Conservation (phyloP, 2,329 filamentous ascomycete genomes). For the Onygenales sp. region DNA sequence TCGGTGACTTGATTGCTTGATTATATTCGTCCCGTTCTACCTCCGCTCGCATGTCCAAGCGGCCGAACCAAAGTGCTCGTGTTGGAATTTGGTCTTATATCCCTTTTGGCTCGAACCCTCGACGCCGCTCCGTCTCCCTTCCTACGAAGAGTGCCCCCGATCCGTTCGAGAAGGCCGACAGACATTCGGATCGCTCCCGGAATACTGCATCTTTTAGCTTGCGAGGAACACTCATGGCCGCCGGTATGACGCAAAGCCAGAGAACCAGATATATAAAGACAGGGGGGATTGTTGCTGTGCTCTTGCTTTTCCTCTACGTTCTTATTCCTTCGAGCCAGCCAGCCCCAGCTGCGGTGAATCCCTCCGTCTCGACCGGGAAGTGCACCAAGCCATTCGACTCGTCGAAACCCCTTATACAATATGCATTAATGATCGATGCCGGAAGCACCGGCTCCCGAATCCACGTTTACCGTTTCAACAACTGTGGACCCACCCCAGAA, state of each 20-base stretch:
- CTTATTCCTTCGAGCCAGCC: slow-evolving; percentile 33
- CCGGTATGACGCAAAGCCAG: slow-evolving; percentile 54
- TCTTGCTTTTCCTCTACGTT: slow-evolving; percentile 50
- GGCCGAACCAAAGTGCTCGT: slow-evolving; percentile 40
- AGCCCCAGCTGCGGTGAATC: slow-evolving; percentile 4
- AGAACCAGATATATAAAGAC: slow-evolving; percentile 53
- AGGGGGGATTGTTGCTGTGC: slow-evolving; percentile 48
- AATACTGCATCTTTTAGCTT: slow-evolving; percentile 31
- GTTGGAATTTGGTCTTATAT: slow-evolving; percentile 46
- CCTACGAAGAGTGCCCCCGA: slow-evolving; percentile 34
- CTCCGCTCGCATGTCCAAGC: slow-evolving; percentile 45
- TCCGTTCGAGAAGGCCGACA: slow-evolving; percentile 38
- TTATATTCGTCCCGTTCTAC: no score
- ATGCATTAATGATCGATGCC: slow-evolving; percentile 97
- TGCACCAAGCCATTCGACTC: slow-evolving; percentile 77
- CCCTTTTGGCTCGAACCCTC: slow-evolving; percentile 34
- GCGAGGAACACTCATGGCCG: slow-evolving; percentile 27
- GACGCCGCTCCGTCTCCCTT: slow-evolving; percentile 46
- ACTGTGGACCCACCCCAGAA: slow-evolving; percentile 91
- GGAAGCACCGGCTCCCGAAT: slow-evolving; percentile 96
- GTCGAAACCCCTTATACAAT: slow-evolving; percentile 90
- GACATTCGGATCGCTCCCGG: slow-evolving; percentile 27
- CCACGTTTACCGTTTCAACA: slow-evolving; percentile 99
- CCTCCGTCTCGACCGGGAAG: slow-evolving; percentile 43
- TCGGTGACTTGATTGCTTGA: no score